A percentile compares a stretch with the other conserved stretches of the same genome.
Evolutionary conservation across 2,329 filamentous ascomycete genomes (phyloP).

Genomic region (Talaromyces islandicus): DNA sequence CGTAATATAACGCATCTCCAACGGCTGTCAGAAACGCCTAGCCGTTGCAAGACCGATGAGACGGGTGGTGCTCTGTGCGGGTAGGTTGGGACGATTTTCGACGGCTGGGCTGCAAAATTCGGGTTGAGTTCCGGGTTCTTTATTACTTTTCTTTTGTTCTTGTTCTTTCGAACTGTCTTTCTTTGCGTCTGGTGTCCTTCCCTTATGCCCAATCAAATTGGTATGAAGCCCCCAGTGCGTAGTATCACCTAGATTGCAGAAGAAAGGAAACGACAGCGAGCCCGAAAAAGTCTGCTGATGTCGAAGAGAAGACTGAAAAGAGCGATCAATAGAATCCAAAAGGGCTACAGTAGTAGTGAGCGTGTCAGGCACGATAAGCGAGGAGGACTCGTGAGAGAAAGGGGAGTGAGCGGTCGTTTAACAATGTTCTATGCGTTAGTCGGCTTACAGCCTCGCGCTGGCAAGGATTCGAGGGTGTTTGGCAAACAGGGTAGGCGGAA

Average conservation of each 20-base stretch:
- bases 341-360: neutral
- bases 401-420: neutral
- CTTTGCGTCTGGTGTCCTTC: neutral
- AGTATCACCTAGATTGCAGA: neutral
- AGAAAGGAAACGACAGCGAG: neutral
- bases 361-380: neutral
- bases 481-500: neutral
- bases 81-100: neutral
- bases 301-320: neutral
- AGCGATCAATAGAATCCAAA: neutral
- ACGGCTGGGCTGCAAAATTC: neutral
- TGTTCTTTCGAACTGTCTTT: neutral
- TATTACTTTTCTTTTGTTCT: neutral
- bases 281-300: neutral
- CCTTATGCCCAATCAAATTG: neutral
- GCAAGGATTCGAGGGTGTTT: neutral
- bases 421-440: neutral
- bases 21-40: neutral
- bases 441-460: neutral
- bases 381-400: neutral
- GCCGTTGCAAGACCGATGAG: neutral
- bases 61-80: neutral
- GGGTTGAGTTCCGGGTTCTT: neutral
- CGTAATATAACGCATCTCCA: conserved; percentile 7
- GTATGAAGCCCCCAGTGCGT: neutral